A percentile compares a stretch with the other conserved stretches of the same genome.
phyloP scores from a whole-genome alignment of 1,284 basidiomycete species.

The Trichosporon sp. region DNA sequence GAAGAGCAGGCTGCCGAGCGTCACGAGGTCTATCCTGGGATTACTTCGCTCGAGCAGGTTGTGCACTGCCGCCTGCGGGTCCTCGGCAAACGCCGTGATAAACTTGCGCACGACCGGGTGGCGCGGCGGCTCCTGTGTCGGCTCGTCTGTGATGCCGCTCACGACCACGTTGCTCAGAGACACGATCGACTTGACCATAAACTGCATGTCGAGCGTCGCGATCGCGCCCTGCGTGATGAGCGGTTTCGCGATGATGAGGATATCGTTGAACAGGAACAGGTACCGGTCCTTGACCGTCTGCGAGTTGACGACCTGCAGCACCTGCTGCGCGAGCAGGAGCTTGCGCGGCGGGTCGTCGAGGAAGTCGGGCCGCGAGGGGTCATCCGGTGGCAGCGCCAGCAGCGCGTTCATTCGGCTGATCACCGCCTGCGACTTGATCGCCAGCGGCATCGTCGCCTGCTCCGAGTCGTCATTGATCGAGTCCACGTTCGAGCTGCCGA shows the following conservation, averaged over 20 bases:
- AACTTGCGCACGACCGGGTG: slow-evolving; percentile 64
- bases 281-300: slow-evolving; percentile 89
- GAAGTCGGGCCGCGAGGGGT: slow-evolving; percentile 58
- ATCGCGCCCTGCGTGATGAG: slow-evolving; percentile 54
- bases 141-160: slow-evolving; percentile 32
- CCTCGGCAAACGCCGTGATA: slow-evolving; percentile 64
- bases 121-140: slow-evolving; percentile 38
- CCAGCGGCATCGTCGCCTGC: not conserved
- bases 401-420: slow-evolving; percentile 51
- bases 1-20: slow-evolving; percentile 76
- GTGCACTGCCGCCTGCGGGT: slow-evolving; percentile 66
- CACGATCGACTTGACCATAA: slow-evolving; percentile 80
- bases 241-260: slow-evolving; percentile 70
- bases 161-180: slow-evolving; percentile 57
- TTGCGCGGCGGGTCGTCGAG: slow-evolving; percentile 81
- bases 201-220: slow-evolving; percentile 71
- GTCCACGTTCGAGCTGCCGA: slow-evolving; percentile 15
- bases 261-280: slow-evolving; percentile 90
- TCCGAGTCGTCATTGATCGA: slow-evolving; percentile 17
- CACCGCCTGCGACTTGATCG: slow-evolving; percentile 17
- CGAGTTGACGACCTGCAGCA: slow-evolving; percentile 82
- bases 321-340: slow-evolving; percentile 73
- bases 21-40: slow-evolving; percentile 57
- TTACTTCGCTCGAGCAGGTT: slow-evolving; percentile 55
- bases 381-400: slow-evolving; percentile 55